A percentile compares a stretch with the other conserved stretches of the same genome.
Conservation (phyloP, 2,329 filamentous ascomycete species). For the Pseudogymnoascus sp. region DNA sequence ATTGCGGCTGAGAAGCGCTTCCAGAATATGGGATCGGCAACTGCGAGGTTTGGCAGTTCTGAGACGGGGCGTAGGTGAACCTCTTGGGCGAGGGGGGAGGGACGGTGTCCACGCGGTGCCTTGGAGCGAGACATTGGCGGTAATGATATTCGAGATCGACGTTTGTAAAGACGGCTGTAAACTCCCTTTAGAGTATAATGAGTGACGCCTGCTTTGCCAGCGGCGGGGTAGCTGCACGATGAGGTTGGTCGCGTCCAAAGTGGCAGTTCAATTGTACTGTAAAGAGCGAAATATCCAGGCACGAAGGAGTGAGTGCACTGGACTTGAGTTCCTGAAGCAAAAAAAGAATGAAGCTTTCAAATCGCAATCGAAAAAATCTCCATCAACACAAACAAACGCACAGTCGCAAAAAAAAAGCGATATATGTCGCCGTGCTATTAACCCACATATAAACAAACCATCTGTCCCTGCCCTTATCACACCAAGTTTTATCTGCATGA, state of each 20-base stretch:
- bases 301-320: slow-evolving; percentile 1
- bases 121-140: background rate
- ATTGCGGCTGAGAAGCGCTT: slow-evolving; percentile 29
- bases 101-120: slow-evolving; percentile 11
- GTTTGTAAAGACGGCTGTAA: background rate
- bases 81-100: slow-evolving; percentile 28
- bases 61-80: slow-evolving; percentile 22
- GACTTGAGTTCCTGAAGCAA: background rate
- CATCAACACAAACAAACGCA: background rate
- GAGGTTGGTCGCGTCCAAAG: background rate
- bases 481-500: background rate
- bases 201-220: background rate
- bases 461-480: background rate
- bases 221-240: background rate
- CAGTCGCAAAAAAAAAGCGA: background rate
- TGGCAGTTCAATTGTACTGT: background rate
- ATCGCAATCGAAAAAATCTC: background rate
- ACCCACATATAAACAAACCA: slow-evolving; percentile 8
- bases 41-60: background rate
- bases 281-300: background rate
- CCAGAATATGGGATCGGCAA: slow-evolving; percentile 28
- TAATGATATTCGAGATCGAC: background rate
- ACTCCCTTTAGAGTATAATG: background rate
- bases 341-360: background rate
- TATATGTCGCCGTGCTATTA: background rate